Evolutionary conservation across 2,329 filamentous ascomycete species (phyloP), one percentile per base, ranked within the genome.

Genomic region (Neofusicoccum laricinum): DNA sequence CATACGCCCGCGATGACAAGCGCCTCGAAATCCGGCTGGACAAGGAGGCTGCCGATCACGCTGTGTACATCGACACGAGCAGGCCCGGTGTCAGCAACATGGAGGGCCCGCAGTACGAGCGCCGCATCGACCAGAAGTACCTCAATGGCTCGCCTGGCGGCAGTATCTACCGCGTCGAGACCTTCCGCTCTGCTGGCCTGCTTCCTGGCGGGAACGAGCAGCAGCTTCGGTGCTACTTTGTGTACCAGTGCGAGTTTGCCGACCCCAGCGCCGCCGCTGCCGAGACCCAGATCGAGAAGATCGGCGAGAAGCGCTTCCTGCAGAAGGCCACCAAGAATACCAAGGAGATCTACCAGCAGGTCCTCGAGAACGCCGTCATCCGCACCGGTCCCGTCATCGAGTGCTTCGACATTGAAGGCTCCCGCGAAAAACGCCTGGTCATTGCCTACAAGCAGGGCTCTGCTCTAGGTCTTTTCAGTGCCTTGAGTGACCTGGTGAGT

Each of bases 11-110:
- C 64, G 91, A 96, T 77, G 94, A 98, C 80, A 96, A 96, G 83
- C 89, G 90, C 69, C 86, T 98, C 72, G 93, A 98, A 80, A 97
- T 99, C 71, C 88, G 93, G 67, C 82, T 99, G 46, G 94, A 98
- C 76, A 97, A 97, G 86, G 95, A 99, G 80, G 92, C 92, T 21
- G 82, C 85, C 65, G 95, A 98, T 76, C 95, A 98, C 75, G 95
- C 95, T 66, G 96, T 98, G 74, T 99, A 98, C 81, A 98, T 99
- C 70, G 95, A 99, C 77, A 99, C 95, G 63, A 97, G 93, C 78
- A 90, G 90, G 74, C 94, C 95, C 15, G 95, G 95, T 69, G 83
- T 91, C 71, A 91, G 89, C 65, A 85, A 88, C 51, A 82, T 91
- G 21, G 81, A 85, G 62, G 95, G 95, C 2, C 93, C 95, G n/a